Percentiles rank a stretch among this genome's conserved stretches.
Evolutionary conservation across 2,329 filamentous ascomycete genomes (phyloP).

Genomic region (Arachnomyces sp.): DNA sequence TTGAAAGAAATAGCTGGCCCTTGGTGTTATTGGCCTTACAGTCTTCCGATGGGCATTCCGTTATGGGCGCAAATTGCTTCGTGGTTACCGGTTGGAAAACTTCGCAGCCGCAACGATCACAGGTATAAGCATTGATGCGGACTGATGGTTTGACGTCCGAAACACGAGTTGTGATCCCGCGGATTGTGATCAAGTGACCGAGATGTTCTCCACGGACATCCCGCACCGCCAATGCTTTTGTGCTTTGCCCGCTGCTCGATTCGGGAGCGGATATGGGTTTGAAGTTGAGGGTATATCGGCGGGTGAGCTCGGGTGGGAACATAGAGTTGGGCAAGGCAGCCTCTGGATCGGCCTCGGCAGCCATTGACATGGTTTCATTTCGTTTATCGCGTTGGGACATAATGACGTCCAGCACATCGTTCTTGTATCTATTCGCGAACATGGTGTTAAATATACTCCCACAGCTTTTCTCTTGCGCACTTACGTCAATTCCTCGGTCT

Average conservation of each 20-base stretch:
- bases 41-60: conserved; percentile 79
- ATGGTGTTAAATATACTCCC: conserved; percentile 19
- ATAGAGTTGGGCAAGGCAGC: conserved; percentile 60
- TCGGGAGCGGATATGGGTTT: conserved; percentile 73
- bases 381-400: conserved; percentile 84
- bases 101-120: conserved; percentile 90
- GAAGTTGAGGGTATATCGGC: conserved; percentile 92
- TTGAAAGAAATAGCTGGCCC: conserved; percentile 86
- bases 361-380: conserved; percentile 66
- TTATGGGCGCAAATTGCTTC: conserved; percentile 81
- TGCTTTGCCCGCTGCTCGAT: conserved; percentile 51
- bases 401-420: conserved; percentile 92
- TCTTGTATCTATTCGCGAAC: conserved; percentile 64
- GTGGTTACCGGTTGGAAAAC: conserved; percentile 93
- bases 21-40: conserved; percentile 86
- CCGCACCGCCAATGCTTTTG: conserved; percentile 74
- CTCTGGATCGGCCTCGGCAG: conserved; percentile 58
- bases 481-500: conserved; percentile 68
- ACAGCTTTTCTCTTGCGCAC: conserved; percentile 18
- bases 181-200: conserved; percentile 84
- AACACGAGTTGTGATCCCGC: conserved; percentile 88
- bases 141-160: conserved; percentile 97
- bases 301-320: conserved; percentile 85
- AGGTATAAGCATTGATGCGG: conserved; percentile 97
- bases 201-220: conserved; percentile 89